Evolutionary conservation across 352 stramenopile genomes (phyloP).

Genomic region (Globisporangium rhizosaccharum): DNA sequence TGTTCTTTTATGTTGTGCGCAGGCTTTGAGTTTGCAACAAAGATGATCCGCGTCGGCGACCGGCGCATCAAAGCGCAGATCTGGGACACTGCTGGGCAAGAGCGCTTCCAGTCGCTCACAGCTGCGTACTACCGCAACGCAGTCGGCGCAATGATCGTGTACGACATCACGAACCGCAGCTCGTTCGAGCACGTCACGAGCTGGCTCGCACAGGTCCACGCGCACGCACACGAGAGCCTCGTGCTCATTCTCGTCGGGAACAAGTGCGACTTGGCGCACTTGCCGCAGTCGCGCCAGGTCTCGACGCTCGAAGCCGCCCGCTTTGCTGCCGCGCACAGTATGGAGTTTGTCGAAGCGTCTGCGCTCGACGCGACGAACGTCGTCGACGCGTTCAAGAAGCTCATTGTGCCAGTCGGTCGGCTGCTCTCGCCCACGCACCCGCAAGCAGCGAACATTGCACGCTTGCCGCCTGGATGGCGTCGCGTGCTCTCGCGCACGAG

Average conservation of each 20-base stretch:
- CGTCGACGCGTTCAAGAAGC: conserved; percentile 83
- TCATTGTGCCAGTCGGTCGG: conserved; percentile 80
- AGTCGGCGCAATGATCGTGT: conserved; percentile 89
- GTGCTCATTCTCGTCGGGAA: conserved; percentile 84
- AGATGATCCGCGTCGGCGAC: conserved; percentile 80
- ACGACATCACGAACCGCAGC: conserved; percentile 87
- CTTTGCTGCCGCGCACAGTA: conserved; percentile 72
- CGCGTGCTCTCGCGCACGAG: conserved; percentile 75
- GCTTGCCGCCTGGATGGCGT: conserved; percentile 65
- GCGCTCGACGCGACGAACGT: conserved; percentile 84
- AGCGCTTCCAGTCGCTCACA: conserved; percentile 90
- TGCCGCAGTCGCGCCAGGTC: conserved; percentile 71
- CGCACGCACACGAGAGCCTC: conserved; percentile 79
- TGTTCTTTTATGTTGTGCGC: background rate
- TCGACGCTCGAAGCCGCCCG: conserved; percentile 82
- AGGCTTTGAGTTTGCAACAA: conserved; percentile 86
- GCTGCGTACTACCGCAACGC: conserved; percentile 90
- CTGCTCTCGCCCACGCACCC: conserved; percentile 58
- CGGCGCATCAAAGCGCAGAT: conserved; percentile 85
- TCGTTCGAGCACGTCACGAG: conserved; percentile 79
- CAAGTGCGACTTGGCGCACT: conserved; percentile 82
- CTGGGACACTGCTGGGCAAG: conserved; percentile 86
- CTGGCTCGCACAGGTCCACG: conserved; percentile 77
- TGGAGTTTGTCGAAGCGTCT: conserved; percentile 87
- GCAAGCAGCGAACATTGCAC: conserved; percentile 48